Evolutionary conservation across 305 asterid genomes (phyloP), one percentile per base, ranked within the genome.

Genomic region (Fraxinus xanthoxyloides): DNA sequence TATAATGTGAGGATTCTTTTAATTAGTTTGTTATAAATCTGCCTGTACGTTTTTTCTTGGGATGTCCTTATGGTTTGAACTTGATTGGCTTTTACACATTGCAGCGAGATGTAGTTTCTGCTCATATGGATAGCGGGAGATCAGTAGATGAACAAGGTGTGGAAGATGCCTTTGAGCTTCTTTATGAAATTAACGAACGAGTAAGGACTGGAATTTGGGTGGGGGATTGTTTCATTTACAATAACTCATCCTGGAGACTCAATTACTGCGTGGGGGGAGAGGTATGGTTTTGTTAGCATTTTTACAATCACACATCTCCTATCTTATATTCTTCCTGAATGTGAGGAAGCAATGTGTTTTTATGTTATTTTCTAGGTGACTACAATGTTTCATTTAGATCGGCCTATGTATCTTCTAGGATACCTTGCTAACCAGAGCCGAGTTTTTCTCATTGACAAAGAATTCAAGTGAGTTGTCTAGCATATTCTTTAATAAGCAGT

Each of bases 371-470:
- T 88, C 32, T 78, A 96, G 99, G 97, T 96, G 82, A 96, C 98
- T 75, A 96, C 99, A 32, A 96, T 96, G 98, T 96, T 89, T 82
- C 99, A 96, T 91, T 88, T 96, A 87, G 99, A 96, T 86, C 93
- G 97, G 59, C 98, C 99, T 2, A 96, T 96, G 99, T 96, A 96
- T 89, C 91, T 96, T 83, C 98, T 96, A 67, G 99, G 99, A 72
- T 96, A 94, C 90, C 97, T 96, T 56, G 98, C 99, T 59, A 92
- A 90, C 82, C 99, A 94, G 84, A 94, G 98, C 82, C 91, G 97
- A 65, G 97, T 96, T 82, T 96, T 86, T 89, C 95, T 96, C 85
- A 87, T 96, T 35, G 99, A 96, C 86, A 94, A 94, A 91, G 99
- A 96, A 86, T 96, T 96, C 88, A 96, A 96, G 99, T 96, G 91